These are phyloP conservation scores for Marasmius sp. DNA, from an alignment of 1,284 basidiomycete species.

Conservation along the genomic window DNA sequence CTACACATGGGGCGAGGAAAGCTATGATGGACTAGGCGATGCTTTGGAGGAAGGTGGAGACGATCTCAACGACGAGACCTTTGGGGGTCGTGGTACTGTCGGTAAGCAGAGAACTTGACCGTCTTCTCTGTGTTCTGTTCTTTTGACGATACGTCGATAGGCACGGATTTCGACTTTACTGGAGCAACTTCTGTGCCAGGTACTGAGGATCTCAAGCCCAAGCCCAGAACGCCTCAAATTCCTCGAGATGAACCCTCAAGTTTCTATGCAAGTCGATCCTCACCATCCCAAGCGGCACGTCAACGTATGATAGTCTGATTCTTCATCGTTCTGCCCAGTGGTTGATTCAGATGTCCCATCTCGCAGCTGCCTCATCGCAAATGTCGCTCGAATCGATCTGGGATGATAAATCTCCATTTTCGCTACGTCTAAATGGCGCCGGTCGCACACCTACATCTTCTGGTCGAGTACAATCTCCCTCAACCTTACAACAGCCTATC, in stretches of 20 bases:
- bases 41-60: conserved; percentile 86
- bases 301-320: conserved; percentile 13
- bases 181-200: conserved; percentile 36
- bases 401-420: conserved; percentile 78
- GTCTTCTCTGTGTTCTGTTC: conserved; percentile 4
- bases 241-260: not conserved
- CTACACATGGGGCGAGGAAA: conserved; percentile 88
- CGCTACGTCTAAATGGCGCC: conserved; percentile 54
- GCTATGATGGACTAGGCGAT: conserved; percentile 88
- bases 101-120: conserved; percentile 48
- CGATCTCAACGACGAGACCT: conserved; percentile 95
- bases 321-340: conserved; percentile 10
- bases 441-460: conserved; percentile 36
- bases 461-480: conserved; percentile 25
- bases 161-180: conserved; percentile 92
- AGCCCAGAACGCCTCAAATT: not conserved
- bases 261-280: not conserved
- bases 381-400: conserved; percentile 72
- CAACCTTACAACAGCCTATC: conserved; percentile 27
- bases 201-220: conserved; percentile 2
- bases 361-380: conserved; percentile 26
- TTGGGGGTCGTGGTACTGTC: conserved; percentile 70
- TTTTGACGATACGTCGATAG: conserved; percentile 39
- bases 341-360: not conserved
- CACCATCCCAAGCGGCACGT: conserved; percentile 2